Base-by-base conservation (phyloP, 2,329 filamentous ascomycete genomes). In the Coniochaeta ligniaria region DNA sequence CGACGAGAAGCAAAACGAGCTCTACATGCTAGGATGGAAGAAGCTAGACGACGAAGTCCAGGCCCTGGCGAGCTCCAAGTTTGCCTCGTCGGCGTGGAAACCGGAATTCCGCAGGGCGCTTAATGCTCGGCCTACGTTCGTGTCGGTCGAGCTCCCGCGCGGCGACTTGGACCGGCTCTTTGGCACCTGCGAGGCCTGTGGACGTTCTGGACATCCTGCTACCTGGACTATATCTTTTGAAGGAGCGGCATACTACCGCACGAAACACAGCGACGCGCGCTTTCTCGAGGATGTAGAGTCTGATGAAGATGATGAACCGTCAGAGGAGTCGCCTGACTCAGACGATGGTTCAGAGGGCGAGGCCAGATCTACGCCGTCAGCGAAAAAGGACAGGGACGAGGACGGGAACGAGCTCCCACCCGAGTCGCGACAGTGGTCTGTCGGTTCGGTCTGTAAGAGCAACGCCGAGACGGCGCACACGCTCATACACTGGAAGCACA, bases 401-500 rank as follows among this genome's bases (percentile, higher is more conserved):
- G 74, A 78, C 58, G 74, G 72, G 55, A 79, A 69, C 68, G 45
- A 61, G 12, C 69, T 74, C 33, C 68, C 69, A 20, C 66, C 66
- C 63, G 71, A 63, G 57, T 75, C 63, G 72, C 85, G 66, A 28
- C 61, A 68, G 43, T 80, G 76, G 75, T 60, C 63, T 38, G 71
- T 79, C 14, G 77, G 77, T 35, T 66, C 64, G 14, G 70, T 73
- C 14, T 80, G 77, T 70, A 71, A 73, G 66, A 75, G 75, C 63
- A 78, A 82, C 56, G 89, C 90, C 0, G 79, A 85, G 64, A 87
- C 87, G 43, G 87, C 89, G 0, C 90, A 94, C 68, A 82, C 81
- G 1, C 79, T 94, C 3, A 80, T 85, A 5, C 91, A 95, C 73
- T 93, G 91, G 91, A 87, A 88, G 60, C 84, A 83, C 62, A 83